Percentiles rank a stretch among this genome's conserved stretches.
These are phyloP conservation scores for Calonectria ilicicola DNA, from an alignment of 2,329 filamentous ascomycete genomes.

Conservation along the genomic window DNA sequence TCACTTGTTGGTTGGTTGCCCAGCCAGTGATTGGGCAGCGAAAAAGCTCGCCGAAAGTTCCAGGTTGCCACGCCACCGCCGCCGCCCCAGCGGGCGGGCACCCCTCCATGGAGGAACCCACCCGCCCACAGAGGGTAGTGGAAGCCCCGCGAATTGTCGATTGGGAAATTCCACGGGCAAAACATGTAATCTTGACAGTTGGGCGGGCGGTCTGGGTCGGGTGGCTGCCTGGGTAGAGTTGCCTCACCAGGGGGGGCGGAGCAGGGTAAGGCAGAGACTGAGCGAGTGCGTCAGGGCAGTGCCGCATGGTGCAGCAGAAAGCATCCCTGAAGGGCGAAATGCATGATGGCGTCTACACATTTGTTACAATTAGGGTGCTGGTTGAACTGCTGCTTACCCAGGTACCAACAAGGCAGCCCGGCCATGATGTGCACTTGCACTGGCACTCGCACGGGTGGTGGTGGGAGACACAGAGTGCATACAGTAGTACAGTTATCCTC, in stretches of 20 bases:
- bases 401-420: background rate
- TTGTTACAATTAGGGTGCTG: background rate
- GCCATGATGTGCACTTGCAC: background rate
- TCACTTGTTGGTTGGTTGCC: constrained; percentile 14
- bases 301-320: constrained; percentile 5
- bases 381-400: background rate
- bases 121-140: constrained; percentile 35
- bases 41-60: constrained; percentile 19
- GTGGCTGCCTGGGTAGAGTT: background rate
- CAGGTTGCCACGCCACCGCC: constrained; percentile 25
- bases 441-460: background rate
- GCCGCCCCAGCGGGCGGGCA: constrained; percentile 15
- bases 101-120: constrained; percentile 6
- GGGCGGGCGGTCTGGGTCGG: background rate
- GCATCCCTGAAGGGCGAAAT: background rate
- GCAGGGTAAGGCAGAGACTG: background rate
- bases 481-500: background rate
- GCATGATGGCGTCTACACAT: constrained; percentile 5
- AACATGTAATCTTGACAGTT: constrained; percentile 28
- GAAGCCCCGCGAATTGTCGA: constrained; percentile 39
- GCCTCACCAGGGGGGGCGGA: background rate
- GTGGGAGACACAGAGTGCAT: background rate
- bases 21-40: constrained; percentile 27
- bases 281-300: background rate
- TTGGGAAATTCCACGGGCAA: constrained; percentile 21